A percentile compares a stretch with the other conserved stretches of the same genome.
phyloP scores from a whole-genome alignment of 495 filamentous ascomycete species.

The Lindgomyces ingoldianus region DNA sequence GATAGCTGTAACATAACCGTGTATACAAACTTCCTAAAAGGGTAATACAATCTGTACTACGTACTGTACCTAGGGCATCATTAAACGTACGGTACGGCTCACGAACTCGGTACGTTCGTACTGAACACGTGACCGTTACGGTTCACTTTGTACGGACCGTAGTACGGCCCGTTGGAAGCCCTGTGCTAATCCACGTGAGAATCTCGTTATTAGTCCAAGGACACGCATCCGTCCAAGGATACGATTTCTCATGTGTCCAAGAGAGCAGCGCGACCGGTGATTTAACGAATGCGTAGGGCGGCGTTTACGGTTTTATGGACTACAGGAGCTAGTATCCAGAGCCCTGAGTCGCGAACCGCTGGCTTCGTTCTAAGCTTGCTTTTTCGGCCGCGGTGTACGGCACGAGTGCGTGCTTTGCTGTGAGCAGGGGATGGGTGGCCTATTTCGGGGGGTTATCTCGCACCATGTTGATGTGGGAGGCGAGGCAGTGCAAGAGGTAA shows the following conservation, averaged over 20 bases:
- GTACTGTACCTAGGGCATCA: no score
- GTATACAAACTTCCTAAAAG: no score
- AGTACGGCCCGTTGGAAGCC: no score
- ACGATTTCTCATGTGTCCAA: slow-evolving; percentile 60
- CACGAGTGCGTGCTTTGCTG: slow-evolving; percentile 47
- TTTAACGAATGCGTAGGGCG: slow-evolving; percentile 54
- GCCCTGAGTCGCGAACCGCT: slow-evolving; percentile 47
- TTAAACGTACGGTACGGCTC: no score
- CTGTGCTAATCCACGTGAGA: slow-evolving; percentile 57
- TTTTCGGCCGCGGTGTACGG: slow-evolving; percentile 48
- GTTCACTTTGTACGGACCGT: no score
- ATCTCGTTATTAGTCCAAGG: slow-evolving; percentile 59
- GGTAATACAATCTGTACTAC: no score
- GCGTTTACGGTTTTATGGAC: slow-evolving; percentile 53
- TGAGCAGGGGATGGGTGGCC: slow-evolving; percentile 47
- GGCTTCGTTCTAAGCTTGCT: slow-evolving; percentile 40
- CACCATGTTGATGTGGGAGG: slow-evolving; percentile 67
- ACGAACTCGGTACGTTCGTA: no score
- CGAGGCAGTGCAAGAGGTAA: slow-evolving; percentile 59
- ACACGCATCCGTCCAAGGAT: slow-evolving; percentile 54
- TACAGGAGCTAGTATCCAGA: slow-evolving; percentile 52
- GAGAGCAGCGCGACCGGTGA: slow-evolving; percentile 55
- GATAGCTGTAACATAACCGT: no score
- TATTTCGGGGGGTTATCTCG: slow-evolving; percentile 44
- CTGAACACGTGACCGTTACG: no score